Evolutionary conservation across 2,329 filamentous ascomycete species (phyloP).

Genomic region (Rhinocladiella mackenziei): DNA sequence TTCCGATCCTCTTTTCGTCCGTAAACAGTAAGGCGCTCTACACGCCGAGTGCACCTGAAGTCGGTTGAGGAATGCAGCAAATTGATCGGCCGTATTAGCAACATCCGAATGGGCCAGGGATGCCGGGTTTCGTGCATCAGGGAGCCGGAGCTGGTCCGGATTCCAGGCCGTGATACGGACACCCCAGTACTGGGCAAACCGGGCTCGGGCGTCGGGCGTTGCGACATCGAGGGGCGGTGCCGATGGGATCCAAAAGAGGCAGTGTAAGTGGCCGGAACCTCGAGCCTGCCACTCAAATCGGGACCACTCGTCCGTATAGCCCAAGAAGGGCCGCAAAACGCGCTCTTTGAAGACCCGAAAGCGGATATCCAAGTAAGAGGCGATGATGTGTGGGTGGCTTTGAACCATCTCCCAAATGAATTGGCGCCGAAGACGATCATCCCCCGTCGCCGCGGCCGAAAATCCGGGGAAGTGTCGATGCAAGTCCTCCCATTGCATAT

Average conservation of each 20-base stretch:
- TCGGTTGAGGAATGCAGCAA: background rate
- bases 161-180: background rate
- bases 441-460: background rate
- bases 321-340: background rate
- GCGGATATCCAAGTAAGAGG: background rate
- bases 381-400: background rate
- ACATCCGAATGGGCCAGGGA: background rate
- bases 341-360: background rate
- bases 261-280: no score
- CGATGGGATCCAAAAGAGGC: background rate
- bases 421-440: background rate
- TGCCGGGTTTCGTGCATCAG: background rate
- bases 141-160: background rate
- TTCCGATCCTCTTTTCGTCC: background rate
- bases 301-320: background rate
- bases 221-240: background rate
- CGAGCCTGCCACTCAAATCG: no score
- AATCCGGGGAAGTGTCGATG: background rate
- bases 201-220: background rate
- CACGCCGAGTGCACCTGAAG: background rate
- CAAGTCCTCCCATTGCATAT: background rate
- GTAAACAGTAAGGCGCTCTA: background rate
- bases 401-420: background rate
- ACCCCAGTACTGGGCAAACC: background rate
- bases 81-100: background rate